A percentile compares a stretch with the other conserved stretches of the same genome.
These are phyloP conservation scores for Nicotiana benthamiana DNA, from an alignment of 257 asterid species.

Conservation along the genomic window DNA sequence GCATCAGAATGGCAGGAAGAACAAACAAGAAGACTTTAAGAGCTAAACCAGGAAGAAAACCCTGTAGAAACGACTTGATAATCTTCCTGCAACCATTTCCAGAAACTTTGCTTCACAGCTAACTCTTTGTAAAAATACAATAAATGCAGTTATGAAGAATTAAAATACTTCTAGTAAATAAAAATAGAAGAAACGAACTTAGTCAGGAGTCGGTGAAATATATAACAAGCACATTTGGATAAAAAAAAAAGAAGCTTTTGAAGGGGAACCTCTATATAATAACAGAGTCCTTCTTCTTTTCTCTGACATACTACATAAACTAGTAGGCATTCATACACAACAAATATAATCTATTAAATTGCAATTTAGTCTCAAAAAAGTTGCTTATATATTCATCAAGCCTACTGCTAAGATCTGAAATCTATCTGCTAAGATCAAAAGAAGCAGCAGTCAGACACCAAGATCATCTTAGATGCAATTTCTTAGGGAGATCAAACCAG, in stretches of 20 bases:
- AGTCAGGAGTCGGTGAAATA: neutral
- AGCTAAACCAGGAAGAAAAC: slow-evolving; percentile 90
- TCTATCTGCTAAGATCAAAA: neutral
- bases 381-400: neutral
- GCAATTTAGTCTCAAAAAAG: neutral
- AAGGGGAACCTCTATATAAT: neutral
- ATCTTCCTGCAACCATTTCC: slow-evolving; percentile 56
- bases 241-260: neutral
- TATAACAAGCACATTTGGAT: neutral
- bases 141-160: neutral
- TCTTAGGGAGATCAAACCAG: slow-evolving; percentile 1
- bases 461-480: neutral
- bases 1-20: slow-evolving; percentile 66
- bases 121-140: neutral
- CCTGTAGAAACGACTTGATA: slow-evolving; percentile 83
- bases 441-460: neutral
- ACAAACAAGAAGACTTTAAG: slow-evolving; percentile 66
- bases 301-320: neutral
- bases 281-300: neutral
- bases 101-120: neutral
- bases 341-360: neutral
- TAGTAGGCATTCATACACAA: neutral
- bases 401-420: neutral
- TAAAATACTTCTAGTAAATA: neutral
- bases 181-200: neutral